phyloP scores from a whole-genome alignment of 2,329 filamentous ascomycete species.

The Didymella exigua region DNA sequence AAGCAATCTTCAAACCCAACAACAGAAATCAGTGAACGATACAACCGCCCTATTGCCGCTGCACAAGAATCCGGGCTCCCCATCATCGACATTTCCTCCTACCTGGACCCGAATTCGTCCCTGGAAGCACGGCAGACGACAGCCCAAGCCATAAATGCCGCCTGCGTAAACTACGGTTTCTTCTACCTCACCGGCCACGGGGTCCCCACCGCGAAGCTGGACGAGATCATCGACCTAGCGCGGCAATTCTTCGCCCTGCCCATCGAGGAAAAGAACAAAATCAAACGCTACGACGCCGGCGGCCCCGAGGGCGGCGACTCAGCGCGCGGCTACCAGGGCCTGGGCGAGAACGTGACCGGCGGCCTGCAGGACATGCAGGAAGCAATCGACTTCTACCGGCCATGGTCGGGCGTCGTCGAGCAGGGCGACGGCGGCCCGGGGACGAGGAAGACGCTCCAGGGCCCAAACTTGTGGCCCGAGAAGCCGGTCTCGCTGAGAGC shows the following conservation, averaged over 20 bases:
- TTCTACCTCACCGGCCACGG: conserved; percentile 53
- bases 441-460: conserved; percentile 44
- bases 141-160: conserved; percentile 41
- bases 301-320: conserved; percentile 44
- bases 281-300: conserved; percentile 44
- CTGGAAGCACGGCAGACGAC: conserved; percentile 28
- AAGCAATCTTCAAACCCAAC: conserved; percentile 30
- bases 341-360: conserved; percentile 47
- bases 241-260: conserved; percentile 44
- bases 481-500: conserved; percentile 34
- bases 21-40: conserved; percentile 10
- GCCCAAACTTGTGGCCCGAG: conserved; percentile 53
- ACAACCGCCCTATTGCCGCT: conserved; percentile 20
- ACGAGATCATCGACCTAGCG: conserved; percentile 39
- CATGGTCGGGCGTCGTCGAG: conserved; percentile 36
- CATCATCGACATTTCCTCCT: conserved; percentile 51
- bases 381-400: conserved; percentile 49
- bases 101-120: conserved; percentile 32
- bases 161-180: conserved; percentile 50
- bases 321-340: conserved; percentile 46
- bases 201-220: conserved; percentile 37
- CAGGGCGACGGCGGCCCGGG: conserved; percentile 22
- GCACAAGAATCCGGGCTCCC: conserved; percentile 40
- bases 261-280: conserved; percentile 38
- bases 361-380: conserved; percentile 47